These are phyloP conservation scores for Sequoia sempervirens DNA, from an alignment of 75 land plant species.

Conservation along the genomic window DNA sequence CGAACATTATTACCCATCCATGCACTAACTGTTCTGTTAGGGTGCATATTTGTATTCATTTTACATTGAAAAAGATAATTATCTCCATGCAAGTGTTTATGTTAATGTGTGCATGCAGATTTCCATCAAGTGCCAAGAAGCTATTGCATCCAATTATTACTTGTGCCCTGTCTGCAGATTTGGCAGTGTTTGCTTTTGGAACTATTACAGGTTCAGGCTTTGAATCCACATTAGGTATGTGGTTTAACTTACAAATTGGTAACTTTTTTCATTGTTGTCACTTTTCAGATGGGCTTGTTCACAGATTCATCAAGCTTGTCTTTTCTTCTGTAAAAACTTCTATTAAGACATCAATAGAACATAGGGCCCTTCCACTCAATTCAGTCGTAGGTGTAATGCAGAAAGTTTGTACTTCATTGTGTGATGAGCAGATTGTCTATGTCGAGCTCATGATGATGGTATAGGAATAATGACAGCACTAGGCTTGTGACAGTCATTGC, in stretches of 20 bases:
- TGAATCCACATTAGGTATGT: slow-evolving; percentile 76
- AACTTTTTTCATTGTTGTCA: background rate
- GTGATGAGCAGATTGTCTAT: background rate
- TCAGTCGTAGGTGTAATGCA: background rate
- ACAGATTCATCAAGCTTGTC: background rate
- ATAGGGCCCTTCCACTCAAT: background rate
- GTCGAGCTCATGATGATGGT: background rate
- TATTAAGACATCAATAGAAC: background rate
- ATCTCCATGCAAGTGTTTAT: background rate
- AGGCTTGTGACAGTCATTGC: background rate
- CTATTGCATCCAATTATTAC: slow-evolving; percentile 91
- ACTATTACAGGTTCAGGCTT: slow-evolving; percentile 56
- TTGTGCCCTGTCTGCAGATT: slow-evolving; percentile 79
- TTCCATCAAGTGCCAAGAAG: slow-evolving; percentile 64
- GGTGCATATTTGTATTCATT: background rate
- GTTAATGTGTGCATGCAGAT: slow-evolving; percentile 35
- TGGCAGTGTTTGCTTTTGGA: slow-evolving; percentile 77
- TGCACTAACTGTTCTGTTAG: background rate
- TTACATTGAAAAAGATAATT: background rate
- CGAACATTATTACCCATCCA: background rate
- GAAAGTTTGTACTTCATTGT: background rate
- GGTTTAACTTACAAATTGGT: slow-evolving; percentile 13
- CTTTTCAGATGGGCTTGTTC: background rate
- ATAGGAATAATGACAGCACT: background rate
- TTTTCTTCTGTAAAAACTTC: background rate